Percentiles rank a stretch among this genome's conserved stretches.
phyloP scores from a whole-genome alignment of 495 filamentous ascomycete species.

The Xylaria bambusicola region DNA sequence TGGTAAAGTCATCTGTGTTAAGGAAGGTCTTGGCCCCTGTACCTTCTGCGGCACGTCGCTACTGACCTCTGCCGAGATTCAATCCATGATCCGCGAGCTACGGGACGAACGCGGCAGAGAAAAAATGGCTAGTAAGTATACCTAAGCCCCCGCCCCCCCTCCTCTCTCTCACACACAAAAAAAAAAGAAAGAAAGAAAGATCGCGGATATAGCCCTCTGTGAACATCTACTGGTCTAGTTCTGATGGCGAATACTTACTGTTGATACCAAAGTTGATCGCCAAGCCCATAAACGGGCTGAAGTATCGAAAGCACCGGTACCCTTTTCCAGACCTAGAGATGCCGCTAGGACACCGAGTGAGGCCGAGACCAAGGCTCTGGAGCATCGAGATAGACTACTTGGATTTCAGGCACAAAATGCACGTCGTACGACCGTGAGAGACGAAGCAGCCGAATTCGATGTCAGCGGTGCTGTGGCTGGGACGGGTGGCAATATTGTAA shows the following conservation, averaged over 20 bases:
- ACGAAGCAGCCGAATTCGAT: constrained; percentile 94
- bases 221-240: background rate
- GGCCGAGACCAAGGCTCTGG: constrained; percentile 60
- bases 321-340: constrained; percentile 52
- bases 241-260: background rate
- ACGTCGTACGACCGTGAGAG: constrained; percentile 79
- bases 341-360: constrained; percentile 36
- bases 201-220: no score
- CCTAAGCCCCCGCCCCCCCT: no score
- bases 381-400: constrained; percentile 82
- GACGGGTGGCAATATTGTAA: constrained; percentile 58
- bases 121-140: constrained; percentile 60
- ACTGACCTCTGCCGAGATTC: constrained; percentile 68
- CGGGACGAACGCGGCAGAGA: constrained; percentile 82
- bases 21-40: constrained; percentile 92
- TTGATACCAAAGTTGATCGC: constrained; percentile 58
- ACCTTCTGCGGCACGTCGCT: constrained; percentile 84
- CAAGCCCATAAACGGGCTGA: constrained; percentile 64
- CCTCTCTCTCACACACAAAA: no score
- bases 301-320: constrained; percentile 51
- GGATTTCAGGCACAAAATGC: constrained; percentile 88
- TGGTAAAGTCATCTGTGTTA: constrained; percentile 95
- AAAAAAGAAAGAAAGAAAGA: no score
- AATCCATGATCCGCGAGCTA: constrained; percentile 84
- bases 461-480: constrained; percentile 53